Conservation (phyloP, 2,329 filamentous ascomycete species). For the Aotearoamyces nothofagi region DNA sequence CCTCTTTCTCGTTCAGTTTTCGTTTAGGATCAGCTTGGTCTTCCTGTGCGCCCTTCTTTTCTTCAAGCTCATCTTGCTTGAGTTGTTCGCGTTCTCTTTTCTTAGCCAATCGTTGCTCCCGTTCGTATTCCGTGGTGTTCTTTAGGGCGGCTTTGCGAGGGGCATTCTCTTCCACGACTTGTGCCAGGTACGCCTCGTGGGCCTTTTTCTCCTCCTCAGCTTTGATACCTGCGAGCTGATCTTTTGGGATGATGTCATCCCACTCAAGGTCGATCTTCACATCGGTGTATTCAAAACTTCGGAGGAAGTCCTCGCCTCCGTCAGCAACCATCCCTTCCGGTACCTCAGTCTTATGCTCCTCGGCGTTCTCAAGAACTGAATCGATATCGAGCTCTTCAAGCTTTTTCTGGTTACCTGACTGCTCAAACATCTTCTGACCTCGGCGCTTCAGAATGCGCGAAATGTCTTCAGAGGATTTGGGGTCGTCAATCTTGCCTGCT, state of each 20-base stretch:
- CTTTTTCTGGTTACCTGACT: conserved; percentile 90
- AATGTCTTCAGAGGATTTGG: conserved; percentile 85
- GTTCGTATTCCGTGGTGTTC: conserved; percentile 39
- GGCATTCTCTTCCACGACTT: conserved; percentile 71
- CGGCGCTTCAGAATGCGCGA: conserved; percentile 92
- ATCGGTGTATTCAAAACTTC: conserved; percentile 81
- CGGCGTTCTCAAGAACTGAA: conserved; percentile 88
- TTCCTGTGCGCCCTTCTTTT: conserved; percentile 53
- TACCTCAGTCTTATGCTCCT: conserved; percentile 92
- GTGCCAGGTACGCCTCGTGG: conserved; percentile 68
- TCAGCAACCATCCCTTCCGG: conserved; percentile 89
- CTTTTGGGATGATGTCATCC: conserved; percentile 96
- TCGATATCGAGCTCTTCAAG: conserved; percentile 96
- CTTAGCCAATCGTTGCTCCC: conserved; percentile 49
- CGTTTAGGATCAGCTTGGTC: conserved; percentile 71
- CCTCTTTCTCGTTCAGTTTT: conserved; percentile 85
- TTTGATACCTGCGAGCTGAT: conserved; percentile 80
- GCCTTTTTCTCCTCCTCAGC: conserved; percentile 74
- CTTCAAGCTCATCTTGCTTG: conserved; percentile 54
- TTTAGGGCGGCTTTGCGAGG: conserved; percentile 59
- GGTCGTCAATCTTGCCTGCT: conserved; percentile 64
- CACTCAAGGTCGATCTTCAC: conserved; percentile 95
- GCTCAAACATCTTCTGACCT: conserved; percentile 98
- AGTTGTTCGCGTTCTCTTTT: conserved; percentile 49
- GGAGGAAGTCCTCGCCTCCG: conserved; percentile 92